Evolutionary conservation across 2,329 filamentous ascomycete species (phyloP).

Genomic region (Blumeria graminis): DNA sequence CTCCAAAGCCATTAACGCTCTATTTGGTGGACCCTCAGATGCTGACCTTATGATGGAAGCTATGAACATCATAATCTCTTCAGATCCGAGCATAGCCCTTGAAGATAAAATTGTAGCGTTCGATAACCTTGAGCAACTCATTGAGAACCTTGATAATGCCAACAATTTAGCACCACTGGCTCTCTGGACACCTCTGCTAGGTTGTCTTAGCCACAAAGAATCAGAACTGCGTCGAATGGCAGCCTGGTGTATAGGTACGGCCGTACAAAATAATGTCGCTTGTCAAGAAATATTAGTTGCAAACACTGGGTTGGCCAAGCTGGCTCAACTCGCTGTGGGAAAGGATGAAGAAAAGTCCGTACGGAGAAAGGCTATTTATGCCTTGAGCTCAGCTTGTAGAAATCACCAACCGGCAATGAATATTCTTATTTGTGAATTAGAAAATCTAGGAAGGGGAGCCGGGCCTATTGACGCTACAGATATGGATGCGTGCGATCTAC

Average conservation of each 20-base stretch:
- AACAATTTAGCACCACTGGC: conserved; percentile 67
- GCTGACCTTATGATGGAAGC: conserved; percentile 75
- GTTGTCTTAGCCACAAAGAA: conserved; percentile 42
- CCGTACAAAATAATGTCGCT: conserved; percentile 84
- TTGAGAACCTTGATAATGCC: conserved; percentile 86
- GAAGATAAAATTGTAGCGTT: conserved; percentile 65
- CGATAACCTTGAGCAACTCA: conserved; percentile 84
- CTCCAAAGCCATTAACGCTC: conserved; percentile 43
- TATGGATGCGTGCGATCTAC: conserved; percentile 63
- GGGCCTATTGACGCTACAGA: conserved; percentile 52
- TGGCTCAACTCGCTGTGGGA: conserved; percentile 40
- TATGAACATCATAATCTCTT: conserved; percentile 49
- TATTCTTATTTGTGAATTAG: conserved; percentile 35
- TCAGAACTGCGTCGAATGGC: conserved; percentile 58
- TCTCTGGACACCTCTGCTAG: conserved; percentile 62
- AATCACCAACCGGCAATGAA: conserved; percentile 78
- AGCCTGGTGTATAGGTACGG: conserved; percentile 84
- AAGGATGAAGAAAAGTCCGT: conserved; percentile 36
- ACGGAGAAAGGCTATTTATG: conserved; percentile 71
- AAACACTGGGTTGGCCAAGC: conserved; percentile 40
- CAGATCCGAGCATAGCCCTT: conserved; percentile 35
- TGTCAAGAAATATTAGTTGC: conserved; percentile 48
- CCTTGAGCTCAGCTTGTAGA: conserved; percentile 60
- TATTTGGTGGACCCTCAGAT: conserved; percentile 69
- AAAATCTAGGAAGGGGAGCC: conserved; percentile 23